These are phyloP conservation scores for Mucor velutinosus DNA, from an alignment of 371 early-diverging fungal species.

Conservation along the genomic window DNA sequence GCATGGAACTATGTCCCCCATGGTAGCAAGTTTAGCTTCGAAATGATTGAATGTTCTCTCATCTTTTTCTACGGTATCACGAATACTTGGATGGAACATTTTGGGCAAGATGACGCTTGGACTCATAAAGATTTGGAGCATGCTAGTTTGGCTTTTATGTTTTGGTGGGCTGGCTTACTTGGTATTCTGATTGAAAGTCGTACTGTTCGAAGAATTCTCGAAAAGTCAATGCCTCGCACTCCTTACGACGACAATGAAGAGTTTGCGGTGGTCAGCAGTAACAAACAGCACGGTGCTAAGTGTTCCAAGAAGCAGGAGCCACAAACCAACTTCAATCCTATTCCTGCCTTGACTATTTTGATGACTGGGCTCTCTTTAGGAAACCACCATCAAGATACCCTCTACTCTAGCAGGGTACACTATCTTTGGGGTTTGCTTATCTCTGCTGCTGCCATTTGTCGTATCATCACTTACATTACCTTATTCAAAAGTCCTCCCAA, in stretches of 20 bases:
- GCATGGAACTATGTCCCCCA: conserved; percentile 48
- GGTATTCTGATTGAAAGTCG: conserved; percentile 57
- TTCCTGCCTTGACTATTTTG: conserved; percentile 61
- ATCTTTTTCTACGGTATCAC: conserved; percentile 66
- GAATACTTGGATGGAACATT: conserved; percentile 69
- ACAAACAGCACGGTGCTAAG: not conserved
- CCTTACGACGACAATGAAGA: not conserved
- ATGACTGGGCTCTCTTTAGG: conserved; percentile 68
- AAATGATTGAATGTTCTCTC: conserved; percentile 46
- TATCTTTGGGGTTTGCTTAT: conserved; percentile 62
- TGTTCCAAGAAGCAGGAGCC: not conserved
- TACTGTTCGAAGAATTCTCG: conserved; percentile 43
- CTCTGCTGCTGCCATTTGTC: conserved; percentile 55
- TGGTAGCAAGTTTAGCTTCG: conserved; percentile 44
- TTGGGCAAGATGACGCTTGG: conserved; percentile 55
- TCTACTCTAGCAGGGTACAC: conserved; percentile 58
- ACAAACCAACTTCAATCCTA: conserved; percentile 41
- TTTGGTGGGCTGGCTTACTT: conserved; percentile 65
- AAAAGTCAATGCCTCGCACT: conserved; percentile 17
- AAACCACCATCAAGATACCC: conserved; percentile 62
- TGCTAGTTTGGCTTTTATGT: conserved; percentile 65
- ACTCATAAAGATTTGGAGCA: conserved; percentile 69
- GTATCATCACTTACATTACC: conserved; percentile 50
- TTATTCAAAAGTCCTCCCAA: conserved; percentile 33
- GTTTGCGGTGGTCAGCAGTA: not conserved